Conservation (phyloP, 306 rosid genomes). For the Biancaea sappan region DNA sequence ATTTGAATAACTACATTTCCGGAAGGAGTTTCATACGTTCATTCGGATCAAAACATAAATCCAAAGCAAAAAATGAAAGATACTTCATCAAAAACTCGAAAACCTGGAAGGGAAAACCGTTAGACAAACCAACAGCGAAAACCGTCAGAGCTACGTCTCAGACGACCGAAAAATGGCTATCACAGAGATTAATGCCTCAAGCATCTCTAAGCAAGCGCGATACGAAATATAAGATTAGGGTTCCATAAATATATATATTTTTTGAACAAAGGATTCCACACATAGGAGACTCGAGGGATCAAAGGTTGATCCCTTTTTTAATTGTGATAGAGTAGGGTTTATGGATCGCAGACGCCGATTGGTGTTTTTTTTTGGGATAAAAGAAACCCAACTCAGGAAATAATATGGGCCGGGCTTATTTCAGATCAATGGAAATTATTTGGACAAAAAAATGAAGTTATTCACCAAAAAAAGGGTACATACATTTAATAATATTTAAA, state of each 20-base stretch:
- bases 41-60: neutral
- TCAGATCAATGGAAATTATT: too few species aligned
- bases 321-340: neutral
- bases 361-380: too few species aligned
- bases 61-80: neutral
- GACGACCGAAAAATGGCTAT: neutral
- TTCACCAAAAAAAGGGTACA: too few species aligned
- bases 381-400: neutral
- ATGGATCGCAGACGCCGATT: neutral
- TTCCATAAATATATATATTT: too few species aligned
- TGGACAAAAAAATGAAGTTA: too few species aligned
- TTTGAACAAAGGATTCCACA: too few species aligned
- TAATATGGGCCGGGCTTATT: neutral
- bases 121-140: too few species aligned
- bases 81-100: neutral
- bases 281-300: neutral
- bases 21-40: neutral
- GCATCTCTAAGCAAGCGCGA: neutral
- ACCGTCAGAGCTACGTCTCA: neutral
- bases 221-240: neutral
- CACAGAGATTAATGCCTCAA: neutral
- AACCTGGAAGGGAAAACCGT: constrained; percentile 16
- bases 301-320: neutral
- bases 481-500: too few species aligned
- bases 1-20: neutral